These are phyloP conservation scores for Penicillium sp. DNA, from an alignment of 2,329 filamentous ascomycete species.

Conservation along the genomic window DNA sequence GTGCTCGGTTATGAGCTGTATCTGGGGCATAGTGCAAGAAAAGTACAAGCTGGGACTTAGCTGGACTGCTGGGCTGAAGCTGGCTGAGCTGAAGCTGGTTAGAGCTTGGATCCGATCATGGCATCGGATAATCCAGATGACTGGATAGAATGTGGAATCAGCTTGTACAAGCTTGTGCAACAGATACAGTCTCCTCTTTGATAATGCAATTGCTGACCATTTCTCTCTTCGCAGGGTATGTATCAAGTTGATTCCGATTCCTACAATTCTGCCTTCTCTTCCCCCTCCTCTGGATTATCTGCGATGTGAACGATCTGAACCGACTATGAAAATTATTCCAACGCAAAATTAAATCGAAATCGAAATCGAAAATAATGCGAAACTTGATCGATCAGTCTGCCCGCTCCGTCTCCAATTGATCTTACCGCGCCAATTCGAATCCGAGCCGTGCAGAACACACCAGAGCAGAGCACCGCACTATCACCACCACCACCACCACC, in stretches of 20 bases:
- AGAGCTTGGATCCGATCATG: constrained; percentile 10
- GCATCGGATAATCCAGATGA: too few species aligned
- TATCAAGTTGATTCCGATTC: constrained; percentile 16
- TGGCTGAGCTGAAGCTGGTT: neutral
- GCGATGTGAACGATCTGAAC: neutral
- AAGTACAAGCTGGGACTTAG: neutral
- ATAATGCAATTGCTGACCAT: constrained; percentile 18
- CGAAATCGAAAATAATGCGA: too few species aligned
- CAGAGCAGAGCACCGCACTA: neutral
- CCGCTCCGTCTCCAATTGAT: neutral
- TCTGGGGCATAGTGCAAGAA: neutral
- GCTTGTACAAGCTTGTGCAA: neutral
- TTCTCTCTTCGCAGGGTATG: constrained; percentile 30
- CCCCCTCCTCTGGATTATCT: neutral
- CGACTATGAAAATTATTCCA: too few species aligned
- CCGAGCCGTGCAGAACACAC: neutral
- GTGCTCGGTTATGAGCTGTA: constrained; percentile 7
- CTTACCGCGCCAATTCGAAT: neutral
- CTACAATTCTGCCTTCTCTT: neutral
- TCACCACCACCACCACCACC: neutral
- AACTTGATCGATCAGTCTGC: too few species aligned
- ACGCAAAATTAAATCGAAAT: too few species aligned
- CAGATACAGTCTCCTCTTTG: neutral
- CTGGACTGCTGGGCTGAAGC: neutral
- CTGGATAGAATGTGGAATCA: neutral